A percentile compares a stretch with the other conserved stretches of the same genome.
These are phyloP conservation scores for Schwanniomyces yamadae DNA, from an alignment of 805 yeast genomes.

Conservation along the genomic window DNA sequence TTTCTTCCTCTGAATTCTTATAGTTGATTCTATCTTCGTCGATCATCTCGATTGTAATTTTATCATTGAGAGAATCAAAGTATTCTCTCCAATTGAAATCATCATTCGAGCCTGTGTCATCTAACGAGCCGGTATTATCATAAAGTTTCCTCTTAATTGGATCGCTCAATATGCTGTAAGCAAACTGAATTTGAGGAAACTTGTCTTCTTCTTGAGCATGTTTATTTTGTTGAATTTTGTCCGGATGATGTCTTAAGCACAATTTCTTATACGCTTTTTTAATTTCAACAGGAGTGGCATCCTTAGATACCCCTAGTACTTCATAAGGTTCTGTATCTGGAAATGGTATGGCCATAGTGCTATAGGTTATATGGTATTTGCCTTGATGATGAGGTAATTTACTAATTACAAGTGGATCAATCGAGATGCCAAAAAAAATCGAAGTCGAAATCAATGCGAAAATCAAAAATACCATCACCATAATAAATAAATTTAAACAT, in stretches of 20 bases:
- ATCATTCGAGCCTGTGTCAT: conserved; percentile 36
- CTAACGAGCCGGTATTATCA: conserved; percentile 69
- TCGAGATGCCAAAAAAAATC: conserved; percentile 3
- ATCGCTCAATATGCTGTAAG: conserved; percentile 69
- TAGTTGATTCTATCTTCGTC: conserved; percentile 66
- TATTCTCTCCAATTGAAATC: conserved; percentile 59
- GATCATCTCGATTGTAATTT: conserved; percentile 62
- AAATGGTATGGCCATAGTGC: conserved; percentile 38
- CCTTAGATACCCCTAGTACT: conserved; percentile 40
- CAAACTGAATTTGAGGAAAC: conserved; percentile 73
- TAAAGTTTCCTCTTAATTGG: conserved; percentile 51
- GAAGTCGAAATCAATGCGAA: no score
- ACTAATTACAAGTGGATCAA: background rate
- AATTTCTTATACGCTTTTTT: conserved; percentile 66
- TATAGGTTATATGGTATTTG: background rate
- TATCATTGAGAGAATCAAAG: conserved; percentile 46
- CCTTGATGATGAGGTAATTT: background rate
- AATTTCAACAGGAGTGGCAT: conserved; percentile 51
- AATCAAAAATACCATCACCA: no score
- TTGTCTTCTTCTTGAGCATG: conserved; percentile 18
- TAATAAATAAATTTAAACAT: background rate
- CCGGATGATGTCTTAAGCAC: conserved; percentile 71
- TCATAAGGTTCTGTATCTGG: conserved; percentile 65
- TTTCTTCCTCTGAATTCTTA: conserved; percentile 60
- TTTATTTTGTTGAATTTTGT: conserved; percentile 46